Percentiles rank a stretch among this genome's conserved stretches.
These are phyloP conservation scores for Eucalyptus polyanthemos DNA, from an alignment of 345 rosid genomes.

Conservation along the genomic window DNA sequence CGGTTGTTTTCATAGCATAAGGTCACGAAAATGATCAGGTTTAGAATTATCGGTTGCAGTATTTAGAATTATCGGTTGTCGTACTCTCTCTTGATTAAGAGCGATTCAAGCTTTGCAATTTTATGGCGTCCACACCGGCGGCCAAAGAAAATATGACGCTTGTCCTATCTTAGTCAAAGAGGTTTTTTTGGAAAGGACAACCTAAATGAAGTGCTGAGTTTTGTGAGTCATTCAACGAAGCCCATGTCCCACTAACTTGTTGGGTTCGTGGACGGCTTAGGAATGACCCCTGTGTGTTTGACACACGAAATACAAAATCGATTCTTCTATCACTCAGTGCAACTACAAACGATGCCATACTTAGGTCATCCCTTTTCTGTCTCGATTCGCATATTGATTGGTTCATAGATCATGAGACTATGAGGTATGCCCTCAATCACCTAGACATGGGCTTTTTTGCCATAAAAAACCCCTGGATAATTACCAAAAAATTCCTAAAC, in stretches of 20 bases:
- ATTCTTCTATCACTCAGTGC: neutral
- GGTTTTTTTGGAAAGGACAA: neutral
- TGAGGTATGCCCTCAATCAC: neutral
- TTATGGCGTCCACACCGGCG: neutral
- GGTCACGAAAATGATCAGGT: neutral
- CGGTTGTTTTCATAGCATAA: neutral
- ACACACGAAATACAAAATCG: neutral
- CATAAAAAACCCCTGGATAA: neutral
- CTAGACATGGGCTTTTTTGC: neutral
- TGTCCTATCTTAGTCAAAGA: neutral
- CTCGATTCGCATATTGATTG: neutral
- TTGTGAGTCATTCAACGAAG: neutral
- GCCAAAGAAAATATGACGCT: neutral
- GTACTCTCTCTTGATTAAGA: neutral
- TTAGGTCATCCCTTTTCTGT: neutral
- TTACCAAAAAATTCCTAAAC: neutral
- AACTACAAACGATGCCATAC: neutral
- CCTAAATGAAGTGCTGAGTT: neutral
- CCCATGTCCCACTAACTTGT: neutral
- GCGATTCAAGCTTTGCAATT: neutral
- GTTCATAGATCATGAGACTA: neutral
- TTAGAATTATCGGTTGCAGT: neutral
- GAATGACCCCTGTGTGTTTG: neutral
- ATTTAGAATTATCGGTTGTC: too few relatives aligned
- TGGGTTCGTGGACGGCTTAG: neutral